phyloP scores from a whole-genome alignment of 768 basidiomycete species.

The Russula sp. region DNA sequence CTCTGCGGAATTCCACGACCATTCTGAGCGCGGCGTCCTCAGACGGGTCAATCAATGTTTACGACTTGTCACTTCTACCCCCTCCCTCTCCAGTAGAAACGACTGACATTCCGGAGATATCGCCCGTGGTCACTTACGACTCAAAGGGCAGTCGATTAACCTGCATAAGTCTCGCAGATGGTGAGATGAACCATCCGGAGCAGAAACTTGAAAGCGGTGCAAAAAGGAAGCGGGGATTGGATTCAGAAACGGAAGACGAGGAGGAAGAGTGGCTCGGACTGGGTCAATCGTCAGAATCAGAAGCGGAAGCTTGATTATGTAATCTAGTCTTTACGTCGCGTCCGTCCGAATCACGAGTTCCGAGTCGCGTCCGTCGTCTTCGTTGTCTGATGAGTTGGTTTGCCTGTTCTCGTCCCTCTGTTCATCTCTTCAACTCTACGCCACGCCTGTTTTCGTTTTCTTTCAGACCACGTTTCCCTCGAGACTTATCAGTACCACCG shows the following conservation, averaged over 20 bases:
- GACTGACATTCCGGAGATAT: constrained; percentile 31
- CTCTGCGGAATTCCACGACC: constrained; percentile 40
- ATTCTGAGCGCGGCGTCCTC: constrained; percentile 77
- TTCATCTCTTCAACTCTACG: neutral
- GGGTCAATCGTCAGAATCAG: too few relatives aligned
- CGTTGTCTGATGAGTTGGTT: constrained; percentile 16
- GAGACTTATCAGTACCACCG: neutral
- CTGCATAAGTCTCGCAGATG: constrained; percentile 56
- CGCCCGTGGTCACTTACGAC: constrained; percentile 63
- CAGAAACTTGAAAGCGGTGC: constrained; percentile 24
- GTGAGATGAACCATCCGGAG: constrained; percentile 22
- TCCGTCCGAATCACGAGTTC: neutral
- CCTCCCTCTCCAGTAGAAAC: constrained; percentile 13
- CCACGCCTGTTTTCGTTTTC: constrained; percentile 16
- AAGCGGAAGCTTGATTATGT: constrained; percentile 23
- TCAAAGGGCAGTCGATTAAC: constrained; percentile 83
- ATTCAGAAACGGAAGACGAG: constrained; percentile 28
- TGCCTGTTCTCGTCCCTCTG: neutral
- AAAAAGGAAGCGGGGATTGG: constrained; percentile 35
- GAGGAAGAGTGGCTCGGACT: constrained; percentile 22
- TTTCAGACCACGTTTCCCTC: constrained; percentile 1
- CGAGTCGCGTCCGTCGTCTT: neutral
- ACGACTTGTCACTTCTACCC: constrained; percentile 53
- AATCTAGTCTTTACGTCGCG: neutral
- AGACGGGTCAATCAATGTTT: constrained; percentile 78